A percentile compares a stretch with the other conserved stretches of the same genome.
phyloP scores from a whole-genome alignment of 202 grass and related monocot genomes.

The Elaeis oleifera region DNA sequence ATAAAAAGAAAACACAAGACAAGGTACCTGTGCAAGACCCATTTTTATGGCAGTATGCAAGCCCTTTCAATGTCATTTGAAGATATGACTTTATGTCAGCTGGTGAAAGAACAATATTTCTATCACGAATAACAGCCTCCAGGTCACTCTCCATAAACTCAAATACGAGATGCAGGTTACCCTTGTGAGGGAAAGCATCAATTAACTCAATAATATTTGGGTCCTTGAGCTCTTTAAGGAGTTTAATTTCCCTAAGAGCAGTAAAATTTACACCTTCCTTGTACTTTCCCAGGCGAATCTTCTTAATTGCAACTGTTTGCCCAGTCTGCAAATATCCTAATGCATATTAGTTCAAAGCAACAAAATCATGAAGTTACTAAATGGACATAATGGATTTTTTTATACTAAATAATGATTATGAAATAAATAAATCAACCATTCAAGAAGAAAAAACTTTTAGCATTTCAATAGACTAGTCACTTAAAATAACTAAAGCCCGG shows the following conservation, averaged over 20 bases:
- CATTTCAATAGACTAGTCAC: too few species aligned
- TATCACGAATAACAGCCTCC: slow-evolving; percentile 90
- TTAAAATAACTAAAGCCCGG: too few species aligned
- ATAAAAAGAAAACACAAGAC: slow-evolving; percentile 1
- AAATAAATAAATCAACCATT: too few species aligned
- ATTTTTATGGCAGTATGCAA: slow-evolving; percentile 92
- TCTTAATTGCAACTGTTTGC: slow-evolving; percentile 80
- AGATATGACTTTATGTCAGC: slow-evolving; percentile 87
- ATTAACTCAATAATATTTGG: slow-evolving; percentile 94
- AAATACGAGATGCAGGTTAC: slow-evolving; percentile 90
- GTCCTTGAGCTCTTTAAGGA: slow-evolving; percentile 90
- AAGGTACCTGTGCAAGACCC: slow-evolving; percentile 85
- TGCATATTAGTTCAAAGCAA: slow-evolving; percentile 18
- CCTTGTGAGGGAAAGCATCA: slow-evolving; percentile 87
- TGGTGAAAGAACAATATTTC: slow-evolving; percentile 78
- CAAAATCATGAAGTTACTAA: too few species aligned
- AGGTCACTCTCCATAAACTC: slow-evolving; percentile 96
- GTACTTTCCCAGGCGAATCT: slow-evolving; percentile 74
- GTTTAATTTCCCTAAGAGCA: slow-evolving; percentile 92
- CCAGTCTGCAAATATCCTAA: slow-evolving; percentile 62
- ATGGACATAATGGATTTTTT: too few species aligned
- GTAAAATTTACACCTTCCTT: slow-evolving; percentile 99
- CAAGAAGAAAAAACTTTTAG: too few species aligned
- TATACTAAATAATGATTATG: too few species aligned
- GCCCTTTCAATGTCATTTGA: slow-evolving; percentile 96